phyloP scores from a whole-genome alignment of 1,284 basidiomycete species.

The Schizopora paradoxa region DNA sequence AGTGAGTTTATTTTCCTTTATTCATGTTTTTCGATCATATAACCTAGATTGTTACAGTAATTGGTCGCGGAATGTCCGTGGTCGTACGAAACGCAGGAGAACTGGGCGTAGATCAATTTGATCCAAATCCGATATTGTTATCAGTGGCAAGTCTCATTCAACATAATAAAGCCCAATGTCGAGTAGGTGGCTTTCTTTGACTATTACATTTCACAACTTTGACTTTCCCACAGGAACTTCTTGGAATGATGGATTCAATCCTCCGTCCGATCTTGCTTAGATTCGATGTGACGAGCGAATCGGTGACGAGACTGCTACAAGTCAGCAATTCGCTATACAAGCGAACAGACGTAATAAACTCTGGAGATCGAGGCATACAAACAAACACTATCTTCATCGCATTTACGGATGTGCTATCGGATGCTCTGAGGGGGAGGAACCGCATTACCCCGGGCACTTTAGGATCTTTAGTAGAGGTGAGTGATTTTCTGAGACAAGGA shows the following conservation, averaged over 20 bases:
- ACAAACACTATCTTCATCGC: constrained; percentile 40
- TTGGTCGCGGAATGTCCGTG: constrained; percentile 46
- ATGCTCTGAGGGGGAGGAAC: constrained; percentile 21
- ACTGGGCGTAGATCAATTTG: constrained; percentile 38
- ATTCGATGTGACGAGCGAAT: constrained; percentile 40
- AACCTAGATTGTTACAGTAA: constrained; percentile 40
- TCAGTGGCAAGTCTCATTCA: constrained; percentile 49
- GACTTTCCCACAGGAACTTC: constrained; percentile 43
- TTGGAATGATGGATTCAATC: constrained; percentile 51
- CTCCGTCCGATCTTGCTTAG: constrained; percentile 48
- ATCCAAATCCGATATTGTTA: constrained; percentile 50
- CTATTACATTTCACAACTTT: constrained; percentile 1
- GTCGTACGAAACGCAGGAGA: constrained; percentile 54
- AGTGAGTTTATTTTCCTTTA: constrained; percentile 44
- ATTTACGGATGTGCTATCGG: constrained; percentile 47
- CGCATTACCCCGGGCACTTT: constrained; percentile 20
- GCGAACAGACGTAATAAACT: constrained; percentile 26
- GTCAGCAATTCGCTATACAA: constrained; percentile 42
- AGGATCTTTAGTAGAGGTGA: constrained; percentile 22
- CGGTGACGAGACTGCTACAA: constrained; percentile 46
- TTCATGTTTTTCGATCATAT: too few species aligned
- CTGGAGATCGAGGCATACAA: constrained; percentile 21
- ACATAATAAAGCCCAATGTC: constrained; percentile 53
- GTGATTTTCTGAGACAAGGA: neutral
- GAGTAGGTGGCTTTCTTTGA: constrained; percentile 35